phyloP scores from a whole-genome alignment of 495 filamentous ascomycete genomes.

The Penicillium paradoxum region DNA sequence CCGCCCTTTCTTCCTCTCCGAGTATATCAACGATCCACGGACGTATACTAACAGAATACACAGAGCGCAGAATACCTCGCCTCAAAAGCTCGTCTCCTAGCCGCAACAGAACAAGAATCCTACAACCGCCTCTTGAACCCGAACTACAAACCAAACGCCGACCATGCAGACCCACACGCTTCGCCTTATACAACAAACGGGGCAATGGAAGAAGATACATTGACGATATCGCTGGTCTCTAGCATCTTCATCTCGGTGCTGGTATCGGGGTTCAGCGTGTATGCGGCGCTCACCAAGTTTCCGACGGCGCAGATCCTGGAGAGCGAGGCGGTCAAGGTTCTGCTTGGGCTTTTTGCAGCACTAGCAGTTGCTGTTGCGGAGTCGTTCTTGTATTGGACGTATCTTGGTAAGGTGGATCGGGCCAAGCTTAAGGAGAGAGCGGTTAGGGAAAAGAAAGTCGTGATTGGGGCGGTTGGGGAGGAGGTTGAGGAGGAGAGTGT shows the following conservation, averaged over 20 bases:
- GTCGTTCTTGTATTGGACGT: constrained; percentile 81
- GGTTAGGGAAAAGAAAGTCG: constrained; percentile 64
- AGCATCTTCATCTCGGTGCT: constrained; percentile 46
- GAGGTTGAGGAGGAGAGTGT: not conserved
- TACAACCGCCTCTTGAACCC: constrained; percentile 69
- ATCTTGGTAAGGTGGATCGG: constrained; percentile 69
- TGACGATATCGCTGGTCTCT: constrained; percentile 42
- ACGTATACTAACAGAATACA: not conserved
- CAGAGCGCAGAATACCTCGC: constrained; percentile 84
- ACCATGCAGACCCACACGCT: constrained; percentile 36
- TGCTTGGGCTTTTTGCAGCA: constrained; percentile 38
- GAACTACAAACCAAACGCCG: constrained; percentile 35
- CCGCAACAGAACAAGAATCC: constrained; percentile 68
- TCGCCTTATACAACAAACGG: not conserved
- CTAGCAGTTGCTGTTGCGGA: constrained; percentile 76
- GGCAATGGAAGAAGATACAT: constrained; percentile 17
- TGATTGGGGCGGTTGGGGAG: constrained; percentile 51
- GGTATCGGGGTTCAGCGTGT: constrained; percentile 44
- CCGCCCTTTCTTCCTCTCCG: not conserved
- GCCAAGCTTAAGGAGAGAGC: constrained; percentile 62
- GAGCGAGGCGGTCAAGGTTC: constrained; percentile 34
- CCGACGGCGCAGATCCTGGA: constrained; percentile 41
- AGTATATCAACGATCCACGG: no score
- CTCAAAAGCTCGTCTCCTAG: constrained; percentile 78
- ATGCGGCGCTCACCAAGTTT: constrained; percentile 49